A percentile compares a stretch with the other conserved stretches of the same genome.
phyloP scores from a whole-genome alignment of 2,329 filamentous ascomycete genomes.

The Paracoccidioides lutzii region DNA sequence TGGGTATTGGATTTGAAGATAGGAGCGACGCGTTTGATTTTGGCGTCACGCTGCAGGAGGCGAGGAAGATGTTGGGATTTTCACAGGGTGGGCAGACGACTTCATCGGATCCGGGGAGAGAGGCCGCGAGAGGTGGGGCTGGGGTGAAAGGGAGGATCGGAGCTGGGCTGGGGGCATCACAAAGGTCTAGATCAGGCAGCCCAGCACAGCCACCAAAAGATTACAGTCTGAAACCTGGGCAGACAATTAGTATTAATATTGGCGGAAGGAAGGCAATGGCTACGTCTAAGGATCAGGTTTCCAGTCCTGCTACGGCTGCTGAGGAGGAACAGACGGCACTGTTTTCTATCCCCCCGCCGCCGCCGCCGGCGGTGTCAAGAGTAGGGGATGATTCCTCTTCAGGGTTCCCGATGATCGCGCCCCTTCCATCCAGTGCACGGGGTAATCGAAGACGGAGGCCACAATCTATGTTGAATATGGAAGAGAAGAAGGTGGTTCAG shows the following conservation, averaged over 20 bases:
- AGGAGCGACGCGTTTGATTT: slow-evolving; percentile 78
- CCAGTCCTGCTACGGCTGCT: slow-evolving; percentile 8
- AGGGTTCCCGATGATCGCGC: slow-evolving; percentile 42
- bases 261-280: slow-evolving; percentile 33
- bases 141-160: background rate
- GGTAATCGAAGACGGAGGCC: slow-evolving; percentile 47
- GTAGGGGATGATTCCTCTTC: slow-evolving; percentile 6
- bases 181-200: slow-evolving; percentile 5
- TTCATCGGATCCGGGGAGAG: slow-evolving; percentile 7
- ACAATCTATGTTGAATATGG: slow-evolving; percentile 40
- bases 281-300: background rate
- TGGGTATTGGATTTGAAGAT: slow-evolving; percentile 82
- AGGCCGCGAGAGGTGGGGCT: slow-evolving; percentile 8
- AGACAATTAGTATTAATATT: slow-evolving; percentile 76
- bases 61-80: slow-evolving; percentile 55
- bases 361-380: slow-evolving; percentile 19
- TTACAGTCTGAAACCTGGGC: slow-evolving; percentile 75
- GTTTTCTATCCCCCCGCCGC: slow-evolving; percentile 71
- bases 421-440: slow-evolving; percentile 47
- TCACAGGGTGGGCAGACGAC: slow-evolving; percentile 27
- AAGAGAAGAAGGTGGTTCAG: slow-evolving; percentile 30
- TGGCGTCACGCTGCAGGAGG: slow-evolving; percentile 65
- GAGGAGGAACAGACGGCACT: slow-evolving; percentile 34
- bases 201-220: slow-evolving; percentile 41
- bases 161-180: background rate